phyloP scores from a whole-genome alignment of 257 asterid species.

The Anisodus tanguticus region DNA sequence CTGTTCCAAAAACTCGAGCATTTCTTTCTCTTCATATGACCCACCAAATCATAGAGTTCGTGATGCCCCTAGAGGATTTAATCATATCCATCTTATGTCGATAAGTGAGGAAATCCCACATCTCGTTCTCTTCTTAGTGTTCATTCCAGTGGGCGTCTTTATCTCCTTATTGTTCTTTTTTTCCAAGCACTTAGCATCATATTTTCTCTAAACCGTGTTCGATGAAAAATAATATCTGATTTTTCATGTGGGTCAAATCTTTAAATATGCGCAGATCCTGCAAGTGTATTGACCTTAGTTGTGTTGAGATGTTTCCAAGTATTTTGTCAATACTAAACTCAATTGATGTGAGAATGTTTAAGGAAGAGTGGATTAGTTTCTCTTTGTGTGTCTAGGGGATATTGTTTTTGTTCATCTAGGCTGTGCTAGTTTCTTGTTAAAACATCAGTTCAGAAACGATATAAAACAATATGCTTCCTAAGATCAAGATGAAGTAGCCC shows the following conservation, averaged over 20 bases:
- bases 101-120: not conserved
- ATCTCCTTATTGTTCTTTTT: too few species aligned
- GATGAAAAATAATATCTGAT: too few species aligned
- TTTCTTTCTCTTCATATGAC: not conserved
- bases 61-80: not conserved
- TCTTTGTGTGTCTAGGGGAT: not conserved
- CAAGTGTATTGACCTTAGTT: constrained; percentile 24
- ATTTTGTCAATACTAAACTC: not conserved
- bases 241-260: not conserved
- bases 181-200: too few species aligned
- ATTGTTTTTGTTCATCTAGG: not conserved
- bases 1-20: not conserved
- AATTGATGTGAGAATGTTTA: constrained; percentile 20
- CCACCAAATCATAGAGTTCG: not conserved
- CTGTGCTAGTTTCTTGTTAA: not conserved
- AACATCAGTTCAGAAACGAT: constrained; percentile 12
- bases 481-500: not conserved
- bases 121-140: too few species aligned
- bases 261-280: constrained; percentile 11
- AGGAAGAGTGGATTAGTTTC: constrained; percentile 6
- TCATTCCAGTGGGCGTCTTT: too few species aligned
- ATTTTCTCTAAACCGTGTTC: too few species aligned
- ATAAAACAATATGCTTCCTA: not conserved
- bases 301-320: constrained; percentile 24
- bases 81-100: not conserved